Conservation (phyloP, 805 yeast species). For the Helenozyma baotianmanensis region DNA sequence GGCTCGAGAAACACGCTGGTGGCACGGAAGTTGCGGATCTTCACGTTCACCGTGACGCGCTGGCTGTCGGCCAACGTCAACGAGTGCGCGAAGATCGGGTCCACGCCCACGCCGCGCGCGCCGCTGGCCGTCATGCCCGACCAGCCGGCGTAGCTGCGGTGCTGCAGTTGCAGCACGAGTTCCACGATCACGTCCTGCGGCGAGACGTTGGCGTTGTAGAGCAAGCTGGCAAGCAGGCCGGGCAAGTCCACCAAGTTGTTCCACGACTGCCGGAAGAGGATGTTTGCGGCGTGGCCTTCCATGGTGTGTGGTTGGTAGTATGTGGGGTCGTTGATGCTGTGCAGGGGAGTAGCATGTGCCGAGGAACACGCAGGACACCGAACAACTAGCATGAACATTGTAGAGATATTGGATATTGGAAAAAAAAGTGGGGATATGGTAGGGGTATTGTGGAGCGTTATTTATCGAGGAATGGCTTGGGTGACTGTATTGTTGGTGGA, state of each 20-base stretch:
- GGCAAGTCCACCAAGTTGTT: slow-evolving; percentile 57
- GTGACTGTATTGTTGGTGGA: no score
- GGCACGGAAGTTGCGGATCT: slow-evolving; percentile 48
- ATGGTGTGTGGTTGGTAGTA: slow-evolving; percentile 14
- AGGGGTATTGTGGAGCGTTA: no score
- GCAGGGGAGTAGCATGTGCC: no score
- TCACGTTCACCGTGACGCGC: slow-evolving; percentile 37
- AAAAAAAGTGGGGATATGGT: no score
- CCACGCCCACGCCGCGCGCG: slow-evolving; percentile 50
- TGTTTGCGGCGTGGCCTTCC: slow-evolving; percentile 32
- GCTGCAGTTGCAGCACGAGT: slow-evolving; percentile 22
- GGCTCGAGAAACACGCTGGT: slow-evolving; percentile 75
- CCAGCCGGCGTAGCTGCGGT: slow-evolving; percentile 56
- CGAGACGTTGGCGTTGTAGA: slow-evolving; percentile 49
- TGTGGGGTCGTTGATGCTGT: no score
- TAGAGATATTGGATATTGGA: no score
- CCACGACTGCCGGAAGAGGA: slow-evolving; percentile 30
- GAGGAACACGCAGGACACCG: no score
- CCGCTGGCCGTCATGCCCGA: slow-evolving; percentile 47
- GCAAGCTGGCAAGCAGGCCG: slow-evolving; percentile 36
- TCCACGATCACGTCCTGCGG: slow-evolving; percentile 59
- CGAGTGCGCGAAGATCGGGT: slow-evolving; percentile 58
- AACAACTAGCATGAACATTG: no score
- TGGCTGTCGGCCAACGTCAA: slow-evolving; percentile 44
- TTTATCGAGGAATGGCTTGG: no score